Base-by-base conservation (phyloP, 257 asterid species). In the Leonotis leonurus region DNA sequence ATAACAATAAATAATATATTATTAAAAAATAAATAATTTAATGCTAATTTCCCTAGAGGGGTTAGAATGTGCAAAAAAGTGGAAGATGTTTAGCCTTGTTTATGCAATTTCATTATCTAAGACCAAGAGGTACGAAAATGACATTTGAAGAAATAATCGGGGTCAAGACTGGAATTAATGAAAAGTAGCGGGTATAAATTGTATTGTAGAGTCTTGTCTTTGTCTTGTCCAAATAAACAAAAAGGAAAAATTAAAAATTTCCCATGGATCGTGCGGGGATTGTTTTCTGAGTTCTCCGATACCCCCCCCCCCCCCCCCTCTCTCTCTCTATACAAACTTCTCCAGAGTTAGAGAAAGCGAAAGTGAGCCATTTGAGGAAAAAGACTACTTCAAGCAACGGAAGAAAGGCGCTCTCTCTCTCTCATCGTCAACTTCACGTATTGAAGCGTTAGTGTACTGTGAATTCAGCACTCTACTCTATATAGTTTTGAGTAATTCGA, bases 231-330 rank as follows among this genome's bases (percentile, higher is more conserved):
- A 50, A 50, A 30, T 7, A 54, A 54, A 54, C 0, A 9, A 54
- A 53, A 54, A n/a, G 8, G 60, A 4, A 30, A 54, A 26, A 16
- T 16, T 2, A 43, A 18, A 12, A 39, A 18, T 2, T 7, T 3
- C 48, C 36, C 10, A 13, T 27, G 63, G 76, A 75, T 75, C 77
- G 77, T 76, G 77, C 72, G 17, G 60, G 66, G 65, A 55, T 40
- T 56, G 36, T 14, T 18, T 62, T 65, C 43, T 37, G 44, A 43
- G 56, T 49, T 51, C 16, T 40, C 59, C 52, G 29, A 57, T 33
- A 12, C 45, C 27, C 45, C 49, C 51, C n/a, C n/a, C n/a, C n/a
- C n/a, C n/a, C n/a, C n/a, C 6, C 33, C 6, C 48, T 14, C 48
- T 41, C 49, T 53, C 54, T 63, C 72, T 69, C 52, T 64, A 43